phyloP scores from a whole-genome alignment of 2,329 filamentous ascomycete genomes.

The Arthroderma uncinatum region DNA sequence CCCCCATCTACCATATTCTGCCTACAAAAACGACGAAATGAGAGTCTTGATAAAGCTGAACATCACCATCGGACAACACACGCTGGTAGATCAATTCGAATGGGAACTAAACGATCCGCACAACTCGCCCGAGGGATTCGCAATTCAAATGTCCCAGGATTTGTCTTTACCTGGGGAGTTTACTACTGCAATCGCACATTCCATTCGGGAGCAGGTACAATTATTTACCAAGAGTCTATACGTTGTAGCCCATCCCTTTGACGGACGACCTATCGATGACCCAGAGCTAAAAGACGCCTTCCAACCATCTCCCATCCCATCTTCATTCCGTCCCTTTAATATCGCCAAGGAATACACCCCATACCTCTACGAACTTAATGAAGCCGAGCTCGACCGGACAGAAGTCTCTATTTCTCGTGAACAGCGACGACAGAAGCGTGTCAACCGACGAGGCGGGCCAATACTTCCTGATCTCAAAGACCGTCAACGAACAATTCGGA shows the following conservation, averaged over 20 bases:
- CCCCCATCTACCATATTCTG: conserved; percentile 75
- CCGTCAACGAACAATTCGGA: conserved; percentile 82
- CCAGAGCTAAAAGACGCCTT: conserved; percentile 78
- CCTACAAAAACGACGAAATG: conserved; percentile 99
- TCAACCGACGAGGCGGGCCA: conserved; percentile 85
- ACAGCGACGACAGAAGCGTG: conserved; percentile 84
- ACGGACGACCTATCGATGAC: conserved; percentile 86
- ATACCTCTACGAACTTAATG: conserved; percentile 86
- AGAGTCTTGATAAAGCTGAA: conserved; percentile 90
- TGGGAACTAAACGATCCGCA: conserved; percentile 96
- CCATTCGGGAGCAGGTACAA: conserved; percentile 90
- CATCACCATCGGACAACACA: conserved; percentile 92
- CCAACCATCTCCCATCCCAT: conserved; percentile 68
- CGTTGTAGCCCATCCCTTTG: conserved; percentile 86
- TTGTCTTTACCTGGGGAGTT: conserved; percentile 90
- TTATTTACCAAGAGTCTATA: conserved; percentile 90
- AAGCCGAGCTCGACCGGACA: conserved; percentile 77
- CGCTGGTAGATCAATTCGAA: conserved; percentile 91
- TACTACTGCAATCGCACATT: conserved; percentile 92
- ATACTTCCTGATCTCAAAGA: conserved; percentile 94
- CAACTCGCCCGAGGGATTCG: conserved; percentile 93
- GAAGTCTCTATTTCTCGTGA: conserved; percentile 90
- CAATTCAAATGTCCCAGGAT: conserved; percentile 75
- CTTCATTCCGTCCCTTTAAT: conserved; percentile 80
- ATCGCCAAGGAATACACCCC: conserved; percentile 89